A percentile compares a stretch with the other conserved stretches of the same genome.
Conservation (phyloP, 305 asterid genomes). For the Ilex paraguariensis region DNA sequence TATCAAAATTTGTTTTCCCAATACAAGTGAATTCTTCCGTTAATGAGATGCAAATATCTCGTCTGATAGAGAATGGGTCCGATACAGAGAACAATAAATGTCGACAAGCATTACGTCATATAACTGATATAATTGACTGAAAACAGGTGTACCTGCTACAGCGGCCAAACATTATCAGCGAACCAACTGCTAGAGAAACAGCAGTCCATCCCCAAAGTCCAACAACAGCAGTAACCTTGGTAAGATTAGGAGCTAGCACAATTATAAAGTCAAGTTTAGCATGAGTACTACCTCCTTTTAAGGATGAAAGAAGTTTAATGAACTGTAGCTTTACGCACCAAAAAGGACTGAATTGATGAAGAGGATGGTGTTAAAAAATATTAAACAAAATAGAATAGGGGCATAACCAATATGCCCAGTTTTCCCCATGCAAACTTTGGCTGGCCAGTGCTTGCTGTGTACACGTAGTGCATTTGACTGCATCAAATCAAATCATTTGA, state of each 20-base stretch:
- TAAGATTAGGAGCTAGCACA: conserved; percentile 71
- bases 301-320: conserved; percentile 4
- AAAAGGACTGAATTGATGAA: conserved; percentile 65
- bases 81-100: background rate
- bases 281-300: conserved; percentile 16
- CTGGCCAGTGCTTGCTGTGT: conserved; percentile 49
- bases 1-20: too few species aligned
- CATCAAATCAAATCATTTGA: conserved; percentile 27
- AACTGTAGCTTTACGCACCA: conserved; percentile 47
- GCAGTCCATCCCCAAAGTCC: conserved; percentile 96
- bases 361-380: conserved; percentile 60
- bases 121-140: conserved; percentile 11
- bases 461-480: conserved; percentile 65
- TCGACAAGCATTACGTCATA: background rate
- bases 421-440: conserved; percentile 43
- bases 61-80: conserved; percentile 3
- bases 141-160: conserved; percentile 69
- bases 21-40: too few species aligned
- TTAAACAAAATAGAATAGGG: conserved; percentile 64
- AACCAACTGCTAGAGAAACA: conserved; percentile 64
- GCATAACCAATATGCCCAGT: conserved; percentile 70
- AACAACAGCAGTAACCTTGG: conserved; percentile 80
- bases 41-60: conserved; percentile 6
- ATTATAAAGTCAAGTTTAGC: conserved; percentile 25
- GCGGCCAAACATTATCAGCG: conserved; percentile 69